Base-by-base conservation (phyloP, 495 filamentous ascomycete species). In the Rhypophila decipiens region DNA sequence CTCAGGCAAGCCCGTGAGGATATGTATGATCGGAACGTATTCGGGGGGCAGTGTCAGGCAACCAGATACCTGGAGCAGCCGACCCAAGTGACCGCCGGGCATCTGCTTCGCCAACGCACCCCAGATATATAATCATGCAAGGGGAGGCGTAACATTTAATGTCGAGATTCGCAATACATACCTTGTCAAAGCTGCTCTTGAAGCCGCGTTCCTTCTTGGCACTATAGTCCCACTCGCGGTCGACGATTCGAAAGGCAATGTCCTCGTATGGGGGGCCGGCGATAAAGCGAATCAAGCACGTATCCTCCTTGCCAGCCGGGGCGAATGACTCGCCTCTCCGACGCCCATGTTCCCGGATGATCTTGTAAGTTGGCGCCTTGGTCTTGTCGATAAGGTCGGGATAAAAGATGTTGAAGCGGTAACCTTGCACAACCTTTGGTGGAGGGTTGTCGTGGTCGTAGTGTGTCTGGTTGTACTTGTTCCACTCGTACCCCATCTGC, bases 381-480 rank as follows among this genome's bases (percentile, higher is more conserved):
- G 81, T 76, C 67, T 93, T 96, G 64, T 97, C 90, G 52, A 97
- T 95, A n/a, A 98, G 78, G 56, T 98, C 93, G 2, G 93, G 94
- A 53, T 99, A 99, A 68, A 99, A 97, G 37, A 99, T 94, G 66
- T 97, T 99, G 75, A 99, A 99, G 55, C 95, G 95, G 69, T 97
- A 99, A 24, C 93, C 93, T 66, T 98, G 93, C 38, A 98, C 93
- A 18, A 98, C 93, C 66, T 96, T 95, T 12, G 93, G 93, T 2
- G 93, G 93, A 5, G 93, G 93, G 56, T 99, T 96, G 58, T 97
- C 94, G 64, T 96, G 91, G 60, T 97, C 94, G 69, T 99, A 99
- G 70, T 99, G 93, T 2, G 93, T 99, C 67, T 99, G 93, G 58
- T 99, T 99, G 74, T 99, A 99, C 62, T 99, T 99, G 64, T 99